Percentiles rank a stretch among this genome's conserved stretches.
These are phyloP conservation scores for Chlamydomonas incerta DNA, from an alignment of 139 green algal genomes.

Conservation along the genomic window DNA sequence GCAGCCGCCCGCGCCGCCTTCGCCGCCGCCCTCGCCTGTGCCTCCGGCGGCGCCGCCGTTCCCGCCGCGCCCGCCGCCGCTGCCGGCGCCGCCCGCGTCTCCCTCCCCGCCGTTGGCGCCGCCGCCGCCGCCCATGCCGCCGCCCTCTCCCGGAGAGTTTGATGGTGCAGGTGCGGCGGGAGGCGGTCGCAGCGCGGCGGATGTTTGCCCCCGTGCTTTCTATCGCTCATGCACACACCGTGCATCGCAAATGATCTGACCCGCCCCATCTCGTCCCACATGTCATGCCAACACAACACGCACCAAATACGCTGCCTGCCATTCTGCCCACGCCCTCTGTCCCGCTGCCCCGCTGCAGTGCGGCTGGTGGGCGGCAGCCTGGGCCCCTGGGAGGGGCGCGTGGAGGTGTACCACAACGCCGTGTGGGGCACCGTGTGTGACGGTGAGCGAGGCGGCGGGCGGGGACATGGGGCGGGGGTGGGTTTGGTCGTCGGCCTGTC, in stretches of 20 bases:
- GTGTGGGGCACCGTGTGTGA: not conserved
- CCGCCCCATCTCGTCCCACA: too few relatives aligned
- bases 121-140: not conserved
- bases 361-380: not conserved
- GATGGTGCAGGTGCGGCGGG: too few relatives aligned
- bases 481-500: too few relatives aligned
- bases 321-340: too few relatives aligned
- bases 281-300: too few relatives aligned
- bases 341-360: not conserved
- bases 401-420: not conserved
- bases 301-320: too few relatives aligned
- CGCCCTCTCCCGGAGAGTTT: too few relatives aligned
- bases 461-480: too few relatives aligned
- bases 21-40: not conserved
- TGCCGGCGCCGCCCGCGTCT: not conserved
- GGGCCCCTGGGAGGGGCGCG: not conserved
- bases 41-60: not conserved
- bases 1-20: not conserved
- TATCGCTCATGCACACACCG: too few relatives aligned
- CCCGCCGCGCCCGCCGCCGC: not conserved
- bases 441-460: not conserved
- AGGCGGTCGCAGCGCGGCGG: too few relatives aligned
- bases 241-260: too few relatives aligned
- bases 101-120: not conserved
- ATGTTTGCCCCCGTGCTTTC: too few relatives aligned